Conservation (phyloP, 108 stramenopile genomes). For the Thalassiosira profunda region DNA sequence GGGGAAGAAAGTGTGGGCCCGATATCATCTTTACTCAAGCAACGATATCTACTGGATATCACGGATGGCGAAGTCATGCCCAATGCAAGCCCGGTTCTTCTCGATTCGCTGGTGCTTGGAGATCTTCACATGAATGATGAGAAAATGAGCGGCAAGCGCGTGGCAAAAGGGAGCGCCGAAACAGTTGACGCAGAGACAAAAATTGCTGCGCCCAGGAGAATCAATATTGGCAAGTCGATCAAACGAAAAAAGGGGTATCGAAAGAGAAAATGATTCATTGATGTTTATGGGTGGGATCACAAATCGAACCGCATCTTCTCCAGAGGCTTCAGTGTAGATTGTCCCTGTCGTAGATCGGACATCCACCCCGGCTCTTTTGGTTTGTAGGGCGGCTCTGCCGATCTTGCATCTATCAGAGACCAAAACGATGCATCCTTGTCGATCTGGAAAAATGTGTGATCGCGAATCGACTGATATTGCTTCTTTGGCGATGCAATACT, state of each 20-base stretch:
- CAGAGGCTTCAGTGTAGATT: neutral
- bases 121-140: conserved; percentile 4
- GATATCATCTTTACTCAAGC: neutral
- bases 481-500: neutral
- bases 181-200: too few relatives aligned
- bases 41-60: conserved; percentile 45
- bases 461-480: conserved; percentile 15
- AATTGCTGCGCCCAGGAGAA: too few relatives aligned
- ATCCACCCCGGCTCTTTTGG: conserved; percentile 17
- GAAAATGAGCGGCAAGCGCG: neutral
- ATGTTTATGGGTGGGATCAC: neutral
- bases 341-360: neutral
- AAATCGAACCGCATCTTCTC: conserved; percentile 16
- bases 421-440: conserved; percentile 4
- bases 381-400: conserved; percentile 12
- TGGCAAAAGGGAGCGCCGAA: neutral
- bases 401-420: conserved; percentile 7
- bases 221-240: too few relatives aligned
- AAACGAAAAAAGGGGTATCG: conserved; percentile 8
- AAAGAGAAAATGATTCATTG: conserved; percentile 8
- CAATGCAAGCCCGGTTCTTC: conserved; percentile 21
- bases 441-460: conserved; percentile 12
- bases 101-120: conserved; percentile 12
- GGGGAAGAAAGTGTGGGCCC: neutral
- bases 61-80: conserved; percentile 41